Evolutionary conservation across 2,329 filamentous ascomycete genomes (phyloP).

Genomic region (Fusarium tricinctum): DNA sequence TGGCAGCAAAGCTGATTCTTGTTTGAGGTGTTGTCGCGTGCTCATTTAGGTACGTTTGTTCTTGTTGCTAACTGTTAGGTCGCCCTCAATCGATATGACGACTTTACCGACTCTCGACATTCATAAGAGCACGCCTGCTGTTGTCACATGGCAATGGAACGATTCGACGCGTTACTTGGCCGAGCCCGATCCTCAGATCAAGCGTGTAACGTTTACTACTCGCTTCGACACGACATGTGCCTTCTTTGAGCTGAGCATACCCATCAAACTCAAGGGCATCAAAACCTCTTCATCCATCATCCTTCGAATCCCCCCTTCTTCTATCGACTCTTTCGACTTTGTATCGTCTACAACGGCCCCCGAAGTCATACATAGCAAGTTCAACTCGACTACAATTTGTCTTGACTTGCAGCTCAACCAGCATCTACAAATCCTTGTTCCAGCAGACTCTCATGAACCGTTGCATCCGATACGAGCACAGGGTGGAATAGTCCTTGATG

Average conservation of each 20-base stretch:
- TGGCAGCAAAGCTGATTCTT: background rate
- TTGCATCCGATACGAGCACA: conserved; percentile 16
- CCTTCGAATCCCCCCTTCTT: conserved; percentile 1
- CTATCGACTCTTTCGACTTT: background rate
- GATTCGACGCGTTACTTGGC: background rate
- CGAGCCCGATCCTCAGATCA: conserved; percentile 2
- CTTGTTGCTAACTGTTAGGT: background rate
- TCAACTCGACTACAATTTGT: background rate
- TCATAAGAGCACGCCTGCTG: background rate
- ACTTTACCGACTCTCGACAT: background rate
- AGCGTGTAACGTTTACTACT: conserved; percentile 5
- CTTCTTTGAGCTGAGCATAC: conserved; percentile 15
- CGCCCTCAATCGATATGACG: background rate
- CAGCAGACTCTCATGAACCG: conserved; percentile 14
- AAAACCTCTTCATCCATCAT: background rate
- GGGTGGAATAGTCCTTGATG: conserved; percentile 15
- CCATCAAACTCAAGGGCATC: conserved; percentile 19
- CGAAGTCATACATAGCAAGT: conserved; percentile 2
- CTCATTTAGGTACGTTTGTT: background rate
- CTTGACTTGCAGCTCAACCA: conserved; percentile 5
- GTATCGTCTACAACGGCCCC: background rate
- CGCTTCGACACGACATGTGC: conserved; percentile 4
- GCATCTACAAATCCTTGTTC: conserved; percentile 7
- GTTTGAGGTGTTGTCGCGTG: background rate
- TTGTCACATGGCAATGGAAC: conserved; percentile 3